Evolutionary conservation across 225 moss, liverwort and hornwort genomes (phyloP).

Genomic region (Asterella californica): DNA sequence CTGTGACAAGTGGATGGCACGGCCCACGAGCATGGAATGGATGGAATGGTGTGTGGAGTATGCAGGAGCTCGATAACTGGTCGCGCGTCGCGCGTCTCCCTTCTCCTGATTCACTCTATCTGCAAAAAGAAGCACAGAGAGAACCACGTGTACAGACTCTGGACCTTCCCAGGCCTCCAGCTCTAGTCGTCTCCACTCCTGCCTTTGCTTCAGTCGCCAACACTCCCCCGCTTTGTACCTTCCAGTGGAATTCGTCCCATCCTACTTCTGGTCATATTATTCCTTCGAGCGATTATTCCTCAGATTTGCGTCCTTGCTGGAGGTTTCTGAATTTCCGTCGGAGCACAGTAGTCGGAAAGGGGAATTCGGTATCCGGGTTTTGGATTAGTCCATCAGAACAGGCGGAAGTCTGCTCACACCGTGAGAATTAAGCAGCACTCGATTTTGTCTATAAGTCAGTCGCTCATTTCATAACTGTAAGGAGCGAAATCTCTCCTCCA

Average conservation of each 20-base stretch:
- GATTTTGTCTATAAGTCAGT: not conserved
- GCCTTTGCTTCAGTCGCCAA: no score
- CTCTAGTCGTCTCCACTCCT: not conserved
- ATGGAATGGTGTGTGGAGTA: no score
- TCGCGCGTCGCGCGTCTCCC: no score
- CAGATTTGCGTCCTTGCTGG: no score
- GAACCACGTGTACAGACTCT: not conserved
- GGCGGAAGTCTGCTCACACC: not conserved
- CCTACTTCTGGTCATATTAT: not conserved
- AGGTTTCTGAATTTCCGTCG: not conserved
- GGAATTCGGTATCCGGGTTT: not conserved
- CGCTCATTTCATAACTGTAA: not conserved
- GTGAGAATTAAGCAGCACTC: not conserved
- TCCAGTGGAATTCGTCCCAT: not conserved
- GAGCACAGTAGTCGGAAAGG: no score
- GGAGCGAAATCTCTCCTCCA: not conserved
- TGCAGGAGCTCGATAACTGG: no score
- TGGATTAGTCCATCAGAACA: no score
- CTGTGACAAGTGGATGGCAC: no score
- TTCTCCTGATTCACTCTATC: not conserved
- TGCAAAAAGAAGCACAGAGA: constrained; percentile 6
- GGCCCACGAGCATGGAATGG: no score
- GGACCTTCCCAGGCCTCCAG: not conserved
- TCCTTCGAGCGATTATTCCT: not conserved
- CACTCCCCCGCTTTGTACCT: not conserved